Evolutionary conservation across 176 grass and related monocot species (phyloP), one percentile per base, ranked within the genome.

Genomic region (Oryza nivara): DNA sequence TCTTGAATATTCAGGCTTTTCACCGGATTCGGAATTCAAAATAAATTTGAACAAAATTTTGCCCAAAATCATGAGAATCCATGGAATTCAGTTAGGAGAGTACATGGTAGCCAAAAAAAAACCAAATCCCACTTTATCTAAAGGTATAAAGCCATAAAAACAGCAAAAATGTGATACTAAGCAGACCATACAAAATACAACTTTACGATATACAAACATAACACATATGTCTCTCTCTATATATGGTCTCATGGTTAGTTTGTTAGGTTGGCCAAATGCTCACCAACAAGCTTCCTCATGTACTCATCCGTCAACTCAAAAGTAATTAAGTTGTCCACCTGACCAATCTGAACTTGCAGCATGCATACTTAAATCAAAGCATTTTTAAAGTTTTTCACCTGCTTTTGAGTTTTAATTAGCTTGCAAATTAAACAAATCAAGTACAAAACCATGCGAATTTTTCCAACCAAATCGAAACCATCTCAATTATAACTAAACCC

Each of bases 241-340:
- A 40, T 41, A 1, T 41, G 2, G n/a, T 68, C 12, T 68, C 9
- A 11, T 56, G 17, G 88, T 80, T 90, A 36, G 83, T 54, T 86
- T 4, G 88, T 86, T 82, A 73, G 83, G 88, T 86, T 86, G 83
- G 74, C 73, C 88, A 78, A 86, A 78, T 86, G 45, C 20, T 46
- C 25, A 86, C 73, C 88, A 86, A 82, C 67, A 86, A 86, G 23
- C 7, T 68, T 5, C 0, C 11, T 20, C 23, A 3, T 58, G 46
- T 6, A 51, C 72, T 70, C 30, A 26, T 30, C 0, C 9, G 35
- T 65, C 52, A 65, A 43, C 35, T 12, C 35, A 23, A 17, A 51
- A 51, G n/a, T 54, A 45, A 61, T 20, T 54, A 65, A 32, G n/a
- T 36, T 26, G 61, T 54, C 82, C 22, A 81, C 67, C 73, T 7